Evolutionary conservation across 495 filamentous ascomycete genomes (phyloP).

Genomic region (Aspergillus baeticus): DNA sequence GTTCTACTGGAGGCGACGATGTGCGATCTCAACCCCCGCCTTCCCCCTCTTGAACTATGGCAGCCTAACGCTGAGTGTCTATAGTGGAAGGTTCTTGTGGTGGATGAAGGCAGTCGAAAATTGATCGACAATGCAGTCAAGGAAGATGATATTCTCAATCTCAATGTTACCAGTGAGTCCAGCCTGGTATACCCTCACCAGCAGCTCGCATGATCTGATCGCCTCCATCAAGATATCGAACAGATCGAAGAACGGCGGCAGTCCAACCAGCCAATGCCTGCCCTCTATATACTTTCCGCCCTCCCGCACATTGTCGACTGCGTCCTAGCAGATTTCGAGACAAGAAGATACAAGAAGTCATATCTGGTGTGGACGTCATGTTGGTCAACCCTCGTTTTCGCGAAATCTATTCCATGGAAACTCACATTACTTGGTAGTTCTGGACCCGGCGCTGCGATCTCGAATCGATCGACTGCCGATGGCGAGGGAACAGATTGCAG

Average conservation of each 20-base stretch:
- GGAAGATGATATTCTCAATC: slow-evolving; percentile 92
- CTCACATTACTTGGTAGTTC: slow-evolving; percentile 35
- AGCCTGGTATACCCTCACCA: background rate
- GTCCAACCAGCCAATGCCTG: slow-evolving; percentile 84
- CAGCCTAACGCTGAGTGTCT: slow-evolving; percentile 26
- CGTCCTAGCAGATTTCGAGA: slow-evolving; percentile 86
- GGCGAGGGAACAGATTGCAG: slow-evolving; percentile 70
- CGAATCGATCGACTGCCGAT: slow-evolving; percentile 57
- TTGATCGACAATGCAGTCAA: slow-evolving; percentile 85
- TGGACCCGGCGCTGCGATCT: slow-evolving; percentile 52
- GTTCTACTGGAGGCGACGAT: slow-evolving; percentile 57
- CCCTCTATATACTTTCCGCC: slow-evolving; percentile 86
- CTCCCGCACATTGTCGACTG: slow-evolving; percentile 87
- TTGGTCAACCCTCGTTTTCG: slow-evolving; percentile 35
- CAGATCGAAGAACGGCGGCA: slow-evolving; percentile 81
- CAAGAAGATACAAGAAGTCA: slow-evolving; percentile 68
- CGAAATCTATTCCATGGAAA: slow-evolving; percentile 7
- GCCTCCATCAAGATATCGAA: slow-evolving; percentile 70
- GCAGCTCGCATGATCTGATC: slow-evolving; percentile 25
- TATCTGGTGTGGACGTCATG: slow-evolving; percentile 85
- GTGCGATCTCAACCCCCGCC: slow-evolving; percentile 37
- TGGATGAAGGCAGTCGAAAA: slow-evolving; percentile 76
- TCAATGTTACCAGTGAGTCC: slow-evolving; percentile 85
- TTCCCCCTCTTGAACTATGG: slow-evolving; percentile 21
- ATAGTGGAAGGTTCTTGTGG: slow-evolving; percentile 94